Evolutionary conservation across 768 basidiomycete species (phyloP), one percentile per base, ranked within the genome.

Genomic region (Hygrocybe punicea): DNA sequence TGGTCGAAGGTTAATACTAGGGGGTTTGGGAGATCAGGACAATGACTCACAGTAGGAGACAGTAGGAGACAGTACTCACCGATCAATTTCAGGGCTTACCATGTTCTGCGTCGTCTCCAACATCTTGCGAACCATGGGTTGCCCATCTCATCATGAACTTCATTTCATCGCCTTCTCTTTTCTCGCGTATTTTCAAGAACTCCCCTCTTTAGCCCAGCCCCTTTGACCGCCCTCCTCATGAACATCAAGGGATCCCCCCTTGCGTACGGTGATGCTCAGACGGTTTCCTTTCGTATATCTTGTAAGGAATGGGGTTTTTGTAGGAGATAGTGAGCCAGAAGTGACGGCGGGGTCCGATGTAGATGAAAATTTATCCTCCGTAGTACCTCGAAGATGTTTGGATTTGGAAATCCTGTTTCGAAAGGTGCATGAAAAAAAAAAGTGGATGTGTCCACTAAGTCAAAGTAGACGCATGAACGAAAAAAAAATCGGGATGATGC

Each of bases 21-120:
- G 29, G 8, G 29, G n/a, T n/a, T 29, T 29, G 29, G 29, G 29
- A 29, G 29, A 29, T 29, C 29, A 29, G 8, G 29, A 29, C 29
- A 29, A 29, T 29, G 29, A 29, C 4, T 29, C 29, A 8, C 29
- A 29, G 29, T 29, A 8, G 29, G 29, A 17, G 11, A 8, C 29
- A 29, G 29, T 29, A 8, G 29, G 29, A 17, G 11, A 13, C 23
- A 16, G 21, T 4, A 53, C 36, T 37, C 11, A 53, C 52, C 52
- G 23, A 25, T 53, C 52, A 42, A 53, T 53, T 40, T 53, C 52
- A 11, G 52, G n/a, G 52, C 25, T 35, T 53, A 4, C 52, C 52
- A 39, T 13, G 11, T 10, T 13, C n/a, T 13, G 11, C 37, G 2
- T 42, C 10, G 11, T 53, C 52, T 14, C 11, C 35, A 24, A 9